phyloP scores from a whole-genome alignment of 306 rosid genomes.

The Herpetospermum pedunculosum region DNA sequence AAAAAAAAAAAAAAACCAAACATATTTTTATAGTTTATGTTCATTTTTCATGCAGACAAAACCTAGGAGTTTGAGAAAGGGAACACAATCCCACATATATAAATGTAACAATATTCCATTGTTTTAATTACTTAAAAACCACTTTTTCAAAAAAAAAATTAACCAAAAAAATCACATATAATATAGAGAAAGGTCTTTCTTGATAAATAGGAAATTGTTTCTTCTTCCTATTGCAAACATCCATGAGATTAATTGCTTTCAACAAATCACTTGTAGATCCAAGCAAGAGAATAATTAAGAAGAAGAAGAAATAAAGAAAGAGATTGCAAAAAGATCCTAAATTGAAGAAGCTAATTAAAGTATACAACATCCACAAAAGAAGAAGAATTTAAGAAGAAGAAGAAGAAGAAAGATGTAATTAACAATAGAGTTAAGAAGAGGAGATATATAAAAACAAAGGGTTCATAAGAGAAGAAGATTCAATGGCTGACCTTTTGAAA shows the following conservation, averaged over 20 bases:
- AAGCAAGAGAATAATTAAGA: neutral
- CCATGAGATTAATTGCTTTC: neutral
- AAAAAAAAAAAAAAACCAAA: neutral
- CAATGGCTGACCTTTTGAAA: slow-evolving; percentile 4
- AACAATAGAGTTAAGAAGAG: neutral
- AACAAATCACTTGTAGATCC: neutral
- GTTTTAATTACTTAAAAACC: neutral
- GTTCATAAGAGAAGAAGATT: neutral
- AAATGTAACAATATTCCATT: slow-evolving; percentile 3
- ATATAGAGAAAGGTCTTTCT: neutral
- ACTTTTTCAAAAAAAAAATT: neutral
- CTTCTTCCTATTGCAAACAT: neutral
- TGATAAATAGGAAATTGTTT: neutral
- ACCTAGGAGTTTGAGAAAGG: slow-evolving; percentile 2
- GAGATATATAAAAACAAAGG: neutral
- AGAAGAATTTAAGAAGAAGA: neutral
- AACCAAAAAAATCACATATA: neutral
- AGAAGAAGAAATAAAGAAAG: neutral
- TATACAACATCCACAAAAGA: neutral
- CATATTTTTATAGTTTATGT: neutral
- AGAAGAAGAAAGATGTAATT: neutral
- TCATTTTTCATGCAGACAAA: slow-evolving; percentile 6
- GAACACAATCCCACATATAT: neutral
- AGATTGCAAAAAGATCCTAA: neutral
- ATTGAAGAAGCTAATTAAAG: neutral